Evolutionary conservation across 2,329 filamentous ascomycete species (phyloP).

Genomic region (Fusarium mangiferae): DNA sequence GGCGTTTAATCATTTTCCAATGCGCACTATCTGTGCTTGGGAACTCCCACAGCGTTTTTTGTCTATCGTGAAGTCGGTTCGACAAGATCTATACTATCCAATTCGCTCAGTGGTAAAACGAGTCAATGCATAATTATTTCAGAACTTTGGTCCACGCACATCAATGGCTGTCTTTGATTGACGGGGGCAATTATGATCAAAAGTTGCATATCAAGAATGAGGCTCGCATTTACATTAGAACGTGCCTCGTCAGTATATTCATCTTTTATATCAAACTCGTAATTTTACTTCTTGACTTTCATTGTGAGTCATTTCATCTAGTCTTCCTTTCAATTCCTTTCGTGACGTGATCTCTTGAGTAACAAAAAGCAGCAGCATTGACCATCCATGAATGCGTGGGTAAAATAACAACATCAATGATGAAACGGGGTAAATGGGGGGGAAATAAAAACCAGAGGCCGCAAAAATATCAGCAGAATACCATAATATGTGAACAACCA

Average conservation of each 20-base stretch:
- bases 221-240: conserved; percentile 23
- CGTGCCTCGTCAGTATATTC: conserved; percentile 35
- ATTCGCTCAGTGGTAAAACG: not conserved
- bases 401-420: conserved; percentile 22
- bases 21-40: conserved; percentile 20
- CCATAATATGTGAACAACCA: conserved; percentile 38
- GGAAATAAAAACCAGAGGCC: not conserved
- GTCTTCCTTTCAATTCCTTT: conserved; percentile 24
- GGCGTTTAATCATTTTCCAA: conserved; percentile 23
- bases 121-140: not conserved
- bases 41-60: not conserved
- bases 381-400: conserved; percentile 24
- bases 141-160: not conserved
- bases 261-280: conserved; percentile 39
- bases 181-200: not conserved
- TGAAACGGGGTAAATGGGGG: conserved; percentile 2
- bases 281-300: conserved; percentile 32
- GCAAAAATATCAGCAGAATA: conserved; percentile 8
- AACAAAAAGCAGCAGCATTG: conserved; percentile 20
- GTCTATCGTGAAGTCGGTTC: conserved; percentile 15
- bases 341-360: conserved; percentile 37
- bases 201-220: conserved; percentile 19
- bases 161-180: not conserved
- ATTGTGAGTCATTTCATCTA: conserved; percentile 33
- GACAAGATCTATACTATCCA: not conserved